phyloP scores from a whole-genome alignment of 2,329 filamentous ascomycete genomes.

The Ophiostoma pallidulum region DNA sequence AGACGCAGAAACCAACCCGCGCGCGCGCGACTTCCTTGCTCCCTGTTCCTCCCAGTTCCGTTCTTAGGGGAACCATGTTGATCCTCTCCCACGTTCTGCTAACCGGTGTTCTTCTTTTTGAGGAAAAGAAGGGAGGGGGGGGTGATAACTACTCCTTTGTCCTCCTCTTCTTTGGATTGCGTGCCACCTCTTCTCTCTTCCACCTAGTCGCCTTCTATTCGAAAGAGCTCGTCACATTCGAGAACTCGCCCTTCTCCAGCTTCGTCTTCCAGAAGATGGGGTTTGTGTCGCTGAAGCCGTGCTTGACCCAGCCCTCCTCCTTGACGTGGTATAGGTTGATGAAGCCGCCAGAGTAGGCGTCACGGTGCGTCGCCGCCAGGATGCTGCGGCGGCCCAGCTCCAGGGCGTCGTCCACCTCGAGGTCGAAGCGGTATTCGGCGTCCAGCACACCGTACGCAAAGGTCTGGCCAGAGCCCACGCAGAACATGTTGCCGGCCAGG shows the following conservation, averaged over 20 bases:
- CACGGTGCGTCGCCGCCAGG: constrained; percentile 88
- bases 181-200: background rate
- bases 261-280: constrained; percentile 99
- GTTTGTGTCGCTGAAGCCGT: constrained; percentile 96
- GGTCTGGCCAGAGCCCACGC: constrained; percentile 94
- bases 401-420: constrained; percentile 78
- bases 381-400: constrained; percentile 89
- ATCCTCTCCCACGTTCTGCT: too few relatives aligned
- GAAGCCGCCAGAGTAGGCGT: constrained; percentile 96
- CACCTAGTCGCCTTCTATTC: constrained; percentile 35
- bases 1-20: too few relatives aligned
- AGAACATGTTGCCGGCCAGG: constrained; percentile 90
- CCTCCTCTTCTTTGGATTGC: background rate
- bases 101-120: too few relatives aligned
- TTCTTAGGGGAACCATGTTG: too few relatives aligned
- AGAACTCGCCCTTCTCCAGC: constrained; percentile 96
- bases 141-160: background rate
- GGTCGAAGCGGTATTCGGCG: constrained; percentile 85
- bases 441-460: constrained; percentile 98
- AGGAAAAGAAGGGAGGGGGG: too few relatives aligned
- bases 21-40: too few relatives aligned
- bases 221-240: constrained; percentile 77
- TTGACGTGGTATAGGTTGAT: constrained; percentile 99
- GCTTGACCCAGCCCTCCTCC: constrained; percentile 98
- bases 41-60: too few relatives aligned